Evolutionary conservation across 2,329 filamentous ascomycete genomes (phyloP), one percentile per base, ranked within the genome.

Genomic region (Conoideocrella luteorostrata): DNA sequence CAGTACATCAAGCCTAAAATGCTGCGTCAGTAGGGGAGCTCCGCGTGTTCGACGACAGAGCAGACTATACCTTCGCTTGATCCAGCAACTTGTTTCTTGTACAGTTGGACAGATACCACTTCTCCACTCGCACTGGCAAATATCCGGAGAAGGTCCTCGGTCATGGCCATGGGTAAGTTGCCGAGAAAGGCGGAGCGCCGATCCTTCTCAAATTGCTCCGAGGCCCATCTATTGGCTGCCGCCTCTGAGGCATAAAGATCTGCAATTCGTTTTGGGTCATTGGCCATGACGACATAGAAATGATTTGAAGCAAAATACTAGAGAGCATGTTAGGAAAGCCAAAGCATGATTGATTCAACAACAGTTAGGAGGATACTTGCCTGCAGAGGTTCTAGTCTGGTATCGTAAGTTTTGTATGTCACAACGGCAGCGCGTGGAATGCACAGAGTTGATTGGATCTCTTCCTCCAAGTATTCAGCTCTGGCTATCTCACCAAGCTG

Each of bases 381-480:
- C 21, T 61, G 53, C 23, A 70, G 60, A 4, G 77, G 67, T 45
- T 77, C 69, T 18, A 77, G 68, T 20, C 60, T 62, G 4, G 70
- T 61, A 46, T 80, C 72, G 39, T 75, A 81, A 49, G 65, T 65
- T 32, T 64, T 59, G 47, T 73, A 81, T 21, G 71, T 65, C 23
- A 78, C 67, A 5, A 77, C 50, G 2, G 77, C 63, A 2, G 66
- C 60, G 10, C 57, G 57, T 5, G 63, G 59, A 7, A 72, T 52
- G 0, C 55, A 52, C 43, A 70, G 58, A 6, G 54, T 50, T 1
- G 57, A 48, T 29, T 64, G 63, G 7, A 65, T 53, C 3, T 63
- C 50, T 0, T 50, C 34, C 17, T 62, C 55, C 6, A 75, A 50
- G 9, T 53, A 41, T 44, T 70, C 64, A 9, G 65, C 58, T 44